Evolutionary conservation across 805 yeast genomes (phyloP), one percentile per base, ranked within the genome.

Genomic region (Maudiozyma barnettii): DNA sequence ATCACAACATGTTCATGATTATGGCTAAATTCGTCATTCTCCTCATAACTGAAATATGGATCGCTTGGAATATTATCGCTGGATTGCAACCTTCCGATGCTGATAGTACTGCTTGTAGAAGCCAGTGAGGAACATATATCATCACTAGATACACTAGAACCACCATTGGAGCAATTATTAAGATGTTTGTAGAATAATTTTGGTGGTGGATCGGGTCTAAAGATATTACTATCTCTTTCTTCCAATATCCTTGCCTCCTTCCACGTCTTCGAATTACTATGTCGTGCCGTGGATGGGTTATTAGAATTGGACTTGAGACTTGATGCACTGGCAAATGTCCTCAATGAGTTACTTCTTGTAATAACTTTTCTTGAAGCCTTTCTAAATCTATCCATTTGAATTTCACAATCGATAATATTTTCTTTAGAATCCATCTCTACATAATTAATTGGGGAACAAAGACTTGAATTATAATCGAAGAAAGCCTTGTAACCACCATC

Each of bases 401-500:
- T 68, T 56, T 78, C 82, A 54, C 83, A 74, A 40, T 48, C 42
- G 4, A 45, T 39, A 21, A 59, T 38, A 47, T 63, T 62, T 18
- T 73, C 69, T 21, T 57, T 59, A 9, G 68, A 64, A 54, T 73
- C 81, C 99, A 91, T 91, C 56, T 82, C 91, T 44, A 90, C 79
- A 58, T 93, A 93, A 46, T 77, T 79, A 54, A 78, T 84, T 2
- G 95, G 95, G 51, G 62, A 70, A 61, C 97, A 89, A 40, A 81
- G 69, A 20, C 63, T 64, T 42, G 77, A 72, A 60, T 72, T 79
- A 29, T 65, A 63, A 43, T 80, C 81, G 64, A 73, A 90, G 59
- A 90, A 93, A 36, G 72, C 71, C 61, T 82, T 81, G 71, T 93
- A 93, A 12, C 99, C 99, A 26, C 98, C 98, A 52, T 88, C 85